These are phyloP conservation scores for Sphaerosporella brunnea DNA, from an alignment of 495 filamentous ascomycete species.

Conservation along the genomic window DNA sequence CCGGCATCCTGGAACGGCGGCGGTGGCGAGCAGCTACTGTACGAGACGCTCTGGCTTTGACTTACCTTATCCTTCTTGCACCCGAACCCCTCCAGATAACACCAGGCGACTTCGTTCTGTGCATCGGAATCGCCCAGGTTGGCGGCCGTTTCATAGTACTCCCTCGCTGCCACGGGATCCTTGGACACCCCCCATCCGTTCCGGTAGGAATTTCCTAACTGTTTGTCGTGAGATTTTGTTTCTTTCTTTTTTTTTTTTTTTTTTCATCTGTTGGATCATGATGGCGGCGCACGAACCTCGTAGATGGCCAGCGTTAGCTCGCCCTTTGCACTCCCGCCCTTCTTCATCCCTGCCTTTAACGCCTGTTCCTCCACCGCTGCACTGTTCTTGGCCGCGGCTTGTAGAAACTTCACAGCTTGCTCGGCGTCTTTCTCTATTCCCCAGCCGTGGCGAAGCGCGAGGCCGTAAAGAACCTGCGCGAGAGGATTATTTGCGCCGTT, in stretches of 20 bases:
- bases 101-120: constrained; percentile 95
- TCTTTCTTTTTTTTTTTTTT: no score
- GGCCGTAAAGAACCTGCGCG: constrained; percentile 89
- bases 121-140: constrained; percentile 93
- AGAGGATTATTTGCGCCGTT: constrained; percentile 77
- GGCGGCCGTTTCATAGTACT: constrained; percentile 94
- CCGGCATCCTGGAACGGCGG: no score
- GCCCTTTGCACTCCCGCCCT: constrained; percentile 73
- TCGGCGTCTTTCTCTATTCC: constrained; percentile 56
- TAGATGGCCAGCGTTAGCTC: constrained; percentile 96
- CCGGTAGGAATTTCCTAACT: constrained; percentile 78
- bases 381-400: constrained; percentile 76
- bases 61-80: constrained; percentile 93
- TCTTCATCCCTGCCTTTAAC: constrained; percentile 68
- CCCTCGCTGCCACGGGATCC: constrained; percentile 70
- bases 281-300: constrained; percentile 40
- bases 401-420: constrained; percentile 64
- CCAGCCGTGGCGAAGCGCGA: constrained; percentile 91
- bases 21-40: no score
- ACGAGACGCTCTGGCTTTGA: constrained; percentile 14
- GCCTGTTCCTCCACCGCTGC: constrained; percentile 71
- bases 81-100: constrained; percentile 86
- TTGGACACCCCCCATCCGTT: constrained; percentile 88
- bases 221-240: no score
- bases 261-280: no score